Percentiles rank a stretch among this genome's conserved stretches.
Conservation (phyloP, 2,329 filamentous ascomycete species). For the Alternaria metachromatica region DNA sequence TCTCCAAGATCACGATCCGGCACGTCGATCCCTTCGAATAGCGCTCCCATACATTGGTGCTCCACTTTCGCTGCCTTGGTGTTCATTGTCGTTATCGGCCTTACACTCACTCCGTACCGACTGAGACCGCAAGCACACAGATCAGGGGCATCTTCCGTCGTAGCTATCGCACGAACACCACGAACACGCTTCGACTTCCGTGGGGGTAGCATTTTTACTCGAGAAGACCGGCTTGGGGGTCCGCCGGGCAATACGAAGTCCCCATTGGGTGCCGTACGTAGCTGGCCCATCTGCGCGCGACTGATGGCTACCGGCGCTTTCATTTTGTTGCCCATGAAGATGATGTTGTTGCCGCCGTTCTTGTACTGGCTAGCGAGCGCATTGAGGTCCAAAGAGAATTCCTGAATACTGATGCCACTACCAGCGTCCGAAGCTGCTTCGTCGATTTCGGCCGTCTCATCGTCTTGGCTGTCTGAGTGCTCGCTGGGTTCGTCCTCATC, state of each 20-base stretch:
- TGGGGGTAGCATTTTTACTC: not conserved
- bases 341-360: not conserved
- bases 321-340: not conserved
- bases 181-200: not conserved
- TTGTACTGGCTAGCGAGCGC: not conserved
- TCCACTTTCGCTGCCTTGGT: not conserved
- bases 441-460: not conserved
- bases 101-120: not conserved
- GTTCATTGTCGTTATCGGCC: not conserved
- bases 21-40: not conserved
- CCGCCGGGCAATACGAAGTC: not conserved
- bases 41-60: not conserved
- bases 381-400: not conserved
- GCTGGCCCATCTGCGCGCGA: not conserved
- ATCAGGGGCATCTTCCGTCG: not conserved
- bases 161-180: not conserved
- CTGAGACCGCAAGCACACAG: not conserved
- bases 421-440: not conserved
- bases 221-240: not conserved
- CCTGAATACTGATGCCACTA: not conserved
- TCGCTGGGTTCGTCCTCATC: not conserved
- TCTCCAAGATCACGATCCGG: not conserved
- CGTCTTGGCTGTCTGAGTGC: not conserved
- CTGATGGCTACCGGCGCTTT: not conserved
- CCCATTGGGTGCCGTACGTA: not conserved